Base-by-base conservation (phyloP, 495 filamentous ascomycete genomes). In the Daldinia caldariorum region DNA sequence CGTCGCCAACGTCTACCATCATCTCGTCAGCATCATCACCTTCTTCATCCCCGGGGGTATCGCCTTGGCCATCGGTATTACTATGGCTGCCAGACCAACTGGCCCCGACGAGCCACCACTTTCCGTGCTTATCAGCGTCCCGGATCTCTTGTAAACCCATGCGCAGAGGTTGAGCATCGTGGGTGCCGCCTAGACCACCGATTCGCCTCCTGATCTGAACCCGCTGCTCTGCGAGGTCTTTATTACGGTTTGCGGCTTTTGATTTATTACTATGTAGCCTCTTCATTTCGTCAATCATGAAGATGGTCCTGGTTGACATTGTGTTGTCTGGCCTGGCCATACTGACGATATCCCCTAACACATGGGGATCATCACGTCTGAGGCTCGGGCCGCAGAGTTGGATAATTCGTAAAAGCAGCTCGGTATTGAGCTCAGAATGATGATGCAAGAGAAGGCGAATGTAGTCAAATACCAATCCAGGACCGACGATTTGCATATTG, bases 101-200 rank as follows among this genome's bases (percentile, higher is more conserved):
- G 12, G 94, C 94, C 49, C 95, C 94, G 26, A 97, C 90, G 38
- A 98, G 86, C 95, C 95, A 98, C 96, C 95, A 98, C 82, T 97
- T 97, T 3, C 95, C 95, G 78, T 91, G 92, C 70, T 90, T 93
- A 20, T 93, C 89, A 2, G 89, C 89, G 61, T 94, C 85, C 59
- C 85, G 85, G 64, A 98, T 92, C 74, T 98, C 95, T 29, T 86
- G 81, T 5, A 97, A 84, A 9, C 91, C 88, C 56, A 97, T 86
- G 20, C 92, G 87, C 47, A 99, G 84, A 14, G 95, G 93, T 72
- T 98, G 75, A 7, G 64, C 59, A 53, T 77, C 70, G 7, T 73
- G 72, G 29, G 57, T 61, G 16, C 75, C 70, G 22, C 61, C 56
- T n/a, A 77, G 49, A 7, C 67, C 65, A 10, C 61, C 61, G 34